phyloP scores from a whole-genome alignment of 1,284 basidiomycete genomes.

The Peniophora sp. region DNA sequence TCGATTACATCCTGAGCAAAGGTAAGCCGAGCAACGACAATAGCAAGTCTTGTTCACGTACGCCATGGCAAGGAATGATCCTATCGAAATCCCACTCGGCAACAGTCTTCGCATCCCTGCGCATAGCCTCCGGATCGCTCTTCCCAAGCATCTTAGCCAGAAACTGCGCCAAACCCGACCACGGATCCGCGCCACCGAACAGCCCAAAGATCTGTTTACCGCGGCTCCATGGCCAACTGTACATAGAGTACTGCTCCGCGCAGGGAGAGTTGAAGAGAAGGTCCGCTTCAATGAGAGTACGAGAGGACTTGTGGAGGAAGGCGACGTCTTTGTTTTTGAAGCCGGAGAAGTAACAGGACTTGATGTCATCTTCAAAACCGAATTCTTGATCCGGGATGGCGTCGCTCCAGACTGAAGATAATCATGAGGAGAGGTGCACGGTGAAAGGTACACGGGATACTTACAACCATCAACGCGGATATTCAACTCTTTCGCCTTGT shows the following conservation, averaged over 20 bases:
- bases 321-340: constrained; percentile 80
- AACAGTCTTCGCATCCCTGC: constrained; percentile 31
- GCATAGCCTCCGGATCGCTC: constrained; percentile 19
- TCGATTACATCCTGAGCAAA: constrained; percentile 39
- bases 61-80: constrained; percentile 53
- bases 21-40: not conserved
- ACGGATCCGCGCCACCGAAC: not conserved
- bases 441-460: not conserved
- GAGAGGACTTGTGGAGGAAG: constrained; percentile 71
- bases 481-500: constrained; percentile 23
- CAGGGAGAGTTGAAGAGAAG: constrained; percentile 82
- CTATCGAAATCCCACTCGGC: constrained; percentile 46
- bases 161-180: not conserved
- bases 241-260: constrained; percentile 41
- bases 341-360: constrained; percentile 57
- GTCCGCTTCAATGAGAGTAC: constrained; percentile 78
- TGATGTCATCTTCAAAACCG: constrained; percentile 74
- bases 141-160: not conserved
- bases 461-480: constrained; percentile 46
- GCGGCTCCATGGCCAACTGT: not conserved
- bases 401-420: constrained; percentile 9
- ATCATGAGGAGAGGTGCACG: not conserved
- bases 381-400: constrained; percentile 53
- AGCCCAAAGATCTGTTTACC: not conserved
- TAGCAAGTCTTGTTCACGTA: constrained; percentile 11